Conservation (phyloP, 768 basidiomycete species). For the Russula abietina region DNA sequence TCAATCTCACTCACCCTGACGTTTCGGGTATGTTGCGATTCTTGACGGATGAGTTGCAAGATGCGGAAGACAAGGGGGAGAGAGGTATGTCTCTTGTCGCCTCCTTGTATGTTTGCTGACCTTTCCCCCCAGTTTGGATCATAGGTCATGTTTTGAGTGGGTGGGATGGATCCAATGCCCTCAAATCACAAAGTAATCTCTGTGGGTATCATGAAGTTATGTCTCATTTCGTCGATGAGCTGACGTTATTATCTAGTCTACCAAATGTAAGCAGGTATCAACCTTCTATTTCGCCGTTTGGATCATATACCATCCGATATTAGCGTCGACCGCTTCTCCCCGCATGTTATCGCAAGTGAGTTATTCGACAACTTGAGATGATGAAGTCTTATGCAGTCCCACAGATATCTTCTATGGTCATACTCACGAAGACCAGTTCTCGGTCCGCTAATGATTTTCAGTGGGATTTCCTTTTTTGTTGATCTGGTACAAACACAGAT, state of each 20-base stretch:
- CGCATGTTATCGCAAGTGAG: slow-evolving; percentile 71
- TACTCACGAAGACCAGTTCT: slow-evolving; percentile 67
- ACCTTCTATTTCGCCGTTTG: background rate
- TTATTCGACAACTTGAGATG: slow-evolving; percentile 23
- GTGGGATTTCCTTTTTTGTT: background rate
- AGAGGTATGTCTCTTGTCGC: slow-evolving; percentile 39
- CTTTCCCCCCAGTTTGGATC: slow-evolving; percentile 38
- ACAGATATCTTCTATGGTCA: slow-evolving; percentile 75
- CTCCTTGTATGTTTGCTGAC: background rate
- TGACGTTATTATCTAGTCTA: slow-evolving; percentile 34
- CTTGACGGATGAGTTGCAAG: slow-evolving; percentile 71
- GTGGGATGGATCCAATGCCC: slow-evolving; percentile 66
- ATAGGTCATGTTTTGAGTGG: slow-evolving; percentile 53
- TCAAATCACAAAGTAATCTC: slow-evolving; percentile 60
- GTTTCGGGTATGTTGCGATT: slow-evolving; percentile 71
- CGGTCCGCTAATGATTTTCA: slow-evolving; percentile 34
- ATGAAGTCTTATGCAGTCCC: slow-evolving; percentile 8
- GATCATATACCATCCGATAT: slow-evolving; percentile 2
- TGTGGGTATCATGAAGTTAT: slow-evolving; percentile 40
- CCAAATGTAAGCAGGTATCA: slow-evolving; percentile 38
- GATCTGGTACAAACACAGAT: slow-evolving; percentile 38
- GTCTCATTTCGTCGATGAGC: background rate
- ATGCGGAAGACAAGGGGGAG: slow-evolving; percentile 70
- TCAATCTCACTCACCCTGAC: slow-evolving; percentile 66
- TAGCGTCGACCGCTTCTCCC: slow-evolving; percentile 72